Conservation (phyloP, 345 rosid species). For the Lumnitzera littorea region DNA sequence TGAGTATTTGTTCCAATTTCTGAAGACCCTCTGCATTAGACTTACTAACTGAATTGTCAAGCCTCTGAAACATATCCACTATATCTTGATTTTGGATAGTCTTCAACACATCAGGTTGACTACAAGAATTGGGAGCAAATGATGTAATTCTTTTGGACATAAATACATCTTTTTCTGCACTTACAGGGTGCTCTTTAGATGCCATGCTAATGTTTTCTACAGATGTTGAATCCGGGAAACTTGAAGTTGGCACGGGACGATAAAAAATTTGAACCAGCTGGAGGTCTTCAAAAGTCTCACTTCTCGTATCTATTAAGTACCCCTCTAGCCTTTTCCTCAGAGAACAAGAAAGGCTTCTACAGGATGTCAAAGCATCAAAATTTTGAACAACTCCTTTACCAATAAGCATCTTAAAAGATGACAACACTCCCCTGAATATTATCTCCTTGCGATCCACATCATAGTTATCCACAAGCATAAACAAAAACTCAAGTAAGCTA, state of each 20-base stretch:
- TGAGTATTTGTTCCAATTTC: slow-evolving; percentile 30
- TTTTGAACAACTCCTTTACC: slow-evolving; percentile 54
- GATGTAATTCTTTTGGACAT: slow-evolving; percentile 11
- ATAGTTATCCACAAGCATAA: slow-evolving; percentile 60
- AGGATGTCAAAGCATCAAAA: slow-evolving; percentile 36
- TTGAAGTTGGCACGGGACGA: slow-evolving; percentile 8
- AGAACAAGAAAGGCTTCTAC: slow-evolving; percentile 34
- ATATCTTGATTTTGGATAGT: slow-evolving; percentile 14
- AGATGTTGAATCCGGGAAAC: slow-evolving; percentile 13
- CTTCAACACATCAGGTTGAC: slow-evolving; percentile 1
- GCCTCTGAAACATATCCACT: slow-evolving; percentile 21
- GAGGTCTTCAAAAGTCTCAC: slow-evolving; percentile 16
- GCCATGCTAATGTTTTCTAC: slow-evolving; percentile 11
- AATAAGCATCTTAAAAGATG: slow-evolving; percentile 48
- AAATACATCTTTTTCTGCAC: slow-evolving; percentile 8
- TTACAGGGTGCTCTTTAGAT: slow-evolving; percentile 8
- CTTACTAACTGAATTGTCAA: slow-evolving; percentile 19
- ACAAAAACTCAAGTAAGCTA: slow-evolving; percentile 66
- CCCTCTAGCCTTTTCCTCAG: slow-evolving; percentile 45
- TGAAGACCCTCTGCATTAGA: slow-evolving; percentile 22
- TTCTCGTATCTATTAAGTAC: slow-evolving; percentile 26
- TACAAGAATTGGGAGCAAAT: slow-evolving; percentile 11
- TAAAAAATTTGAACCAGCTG: slow-evolving; percentile 13
- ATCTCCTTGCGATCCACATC: slow-evolving; percentile 37
- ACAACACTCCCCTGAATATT: slow-evolving; percentile 40